Conservation (phyloP, 352 stramenopile species). For the Globisporangium paroecandrum region DNA sequence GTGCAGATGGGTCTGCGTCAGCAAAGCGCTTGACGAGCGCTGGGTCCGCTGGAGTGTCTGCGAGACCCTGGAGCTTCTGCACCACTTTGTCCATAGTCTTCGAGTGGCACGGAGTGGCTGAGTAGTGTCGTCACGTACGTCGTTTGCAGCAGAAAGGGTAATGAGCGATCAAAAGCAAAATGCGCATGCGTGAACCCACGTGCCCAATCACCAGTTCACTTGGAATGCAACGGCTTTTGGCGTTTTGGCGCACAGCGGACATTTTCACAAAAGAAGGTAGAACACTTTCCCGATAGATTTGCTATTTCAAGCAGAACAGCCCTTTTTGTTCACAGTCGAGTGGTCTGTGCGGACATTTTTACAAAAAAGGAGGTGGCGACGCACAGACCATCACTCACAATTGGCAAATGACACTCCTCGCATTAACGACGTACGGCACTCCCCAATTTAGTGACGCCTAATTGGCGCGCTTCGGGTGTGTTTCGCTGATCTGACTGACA, state of each 20-base stretch:
- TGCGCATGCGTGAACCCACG: not conserved
- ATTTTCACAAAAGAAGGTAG: no score
- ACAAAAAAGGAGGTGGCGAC: no score
- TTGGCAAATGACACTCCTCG: not conserved
- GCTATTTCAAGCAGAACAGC: no score
- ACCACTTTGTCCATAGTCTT: constrained; percentile 48
- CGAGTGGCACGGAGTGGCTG: not conserved
- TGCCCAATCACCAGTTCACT: no score
- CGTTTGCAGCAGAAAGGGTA: not conserved
- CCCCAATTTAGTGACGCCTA: constrained; percentile 6
- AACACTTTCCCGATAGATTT: no score
- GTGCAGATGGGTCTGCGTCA: constrained; percentile 21
- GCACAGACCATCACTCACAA: not conserved
- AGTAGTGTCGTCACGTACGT: not conserved
- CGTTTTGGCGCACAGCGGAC: no score
- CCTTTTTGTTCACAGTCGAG: no score
- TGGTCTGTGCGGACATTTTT: no score
- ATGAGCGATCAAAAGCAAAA: not conserved
- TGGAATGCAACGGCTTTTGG: not conserved
- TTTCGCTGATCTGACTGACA: not conserved
- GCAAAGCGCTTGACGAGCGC: constrained; percentile 15
- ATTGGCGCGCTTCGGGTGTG: not conserved
- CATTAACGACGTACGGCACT: not conserved
- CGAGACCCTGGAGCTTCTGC: constrained; percentile 29
- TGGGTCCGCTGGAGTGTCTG: constrained; percentile 24